Evolutionary conservation across 129 eudicot species (phyloP), one percentile per base, ranked within the genome.

Genomic region (Solidago caesia): DNA sequence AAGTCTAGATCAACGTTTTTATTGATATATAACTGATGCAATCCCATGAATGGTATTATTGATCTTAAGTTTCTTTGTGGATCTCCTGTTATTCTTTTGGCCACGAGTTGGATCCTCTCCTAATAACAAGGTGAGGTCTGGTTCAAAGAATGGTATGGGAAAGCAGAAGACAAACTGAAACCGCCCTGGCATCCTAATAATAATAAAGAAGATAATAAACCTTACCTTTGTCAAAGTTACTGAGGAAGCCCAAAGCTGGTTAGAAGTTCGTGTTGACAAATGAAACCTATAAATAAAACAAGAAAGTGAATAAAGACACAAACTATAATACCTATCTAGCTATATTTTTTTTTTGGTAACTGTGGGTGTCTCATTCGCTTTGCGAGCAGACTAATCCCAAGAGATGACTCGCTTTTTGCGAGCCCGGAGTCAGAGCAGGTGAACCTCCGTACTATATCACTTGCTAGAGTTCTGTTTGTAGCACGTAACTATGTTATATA

Each of bases 251-350:
- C 84, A 85, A 76, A 88, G 90, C 64, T 82, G 86, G 71, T 85
- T 77, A 60, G 94, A 84, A 57, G 94, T 91, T 77, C 99, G 82
- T 53, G 97, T 89, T 80, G 97, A 88, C 83, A 95, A 83, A 89
- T 91, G 85, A 84, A 95, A 95, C 93, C 99, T 95, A 68, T 1
- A 75, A 51, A 64, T 29, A 58, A 78, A 69, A 12, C 66, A 84
- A 39, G 29, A 84, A 46, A 61, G 14, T 44, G 55, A 59, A 12
- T 78, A 46, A 65, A 44, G 25, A 4, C 51, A 39, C 26, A 44
- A 44, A 61, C 11, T 43, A 67, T 16, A 70, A 52, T 52, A 39
- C 21, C 42, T 11, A 15, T 16, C 6, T 64, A 21, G 29, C 39
- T n/a, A 0, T 21, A 0, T 21, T 21, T 21, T 21, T 21, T 21